Conservation (phyloP, 306 rosid species). For the Cucurbita moschata region DNA sequence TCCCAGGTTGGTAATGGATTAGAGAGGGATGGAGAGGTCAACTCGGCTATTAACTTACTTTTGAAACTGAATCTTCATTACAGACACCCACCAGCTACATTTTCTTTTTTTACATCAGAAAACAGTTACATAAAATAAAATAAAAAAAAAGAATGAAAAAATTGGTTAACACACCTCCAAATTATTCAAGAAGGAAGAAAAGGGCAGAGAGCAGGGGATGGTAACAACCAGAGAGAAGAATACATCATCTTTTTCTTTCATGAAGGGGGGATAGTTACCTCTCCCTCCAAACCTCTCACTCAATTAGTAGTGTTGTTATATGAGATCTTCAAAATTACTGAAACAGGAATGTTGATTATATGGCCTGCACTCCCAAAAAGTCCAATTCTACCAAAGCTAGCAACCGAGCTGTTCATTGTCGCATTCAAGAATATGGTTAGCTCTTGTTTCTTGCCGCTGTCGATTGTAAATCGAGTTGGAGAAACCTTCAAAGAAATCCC, state of each 20-base stretch:
- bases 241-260: background rate
- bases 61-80: background rate
- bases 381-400: constrained; percentile 87
- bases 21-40: background rate
- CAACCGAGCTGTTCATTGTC: constrained; percentile 30
- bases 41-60: background rate
- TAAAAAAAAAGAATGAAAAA: constrained; percentile 13
- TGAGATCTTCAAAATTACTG: constrained; percentile 39
- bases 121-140: background rate
- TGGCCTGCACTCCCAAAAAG: constrained; percentile 82
- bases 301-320: constrained; percentile 15
- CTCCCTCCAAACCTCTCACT: background rate
- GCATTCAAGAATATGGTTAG: constrained; percentile 49
- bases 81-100: background rate
- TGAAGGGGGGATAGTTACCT: background rate
- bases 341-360: constrained; percentile 59
- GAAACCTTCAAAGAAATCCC: constrained; percentile 66
- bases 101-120: background rate
- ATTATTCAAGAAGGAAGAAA: background rate
- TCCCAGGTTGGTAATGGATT: background rate
- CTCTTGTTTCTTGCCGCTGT: constrained; percentile 38
- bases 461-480: constrained; percentile 51
- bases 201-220: background rate
- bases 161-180: constrained; percentile 6
- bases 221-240: background rate